These are phyloP conservation scores for Gyromitra esculenta DNA, from an alignment of 2,329 filamentous ascomycete species.

Conservation along the genomic window DNA sequence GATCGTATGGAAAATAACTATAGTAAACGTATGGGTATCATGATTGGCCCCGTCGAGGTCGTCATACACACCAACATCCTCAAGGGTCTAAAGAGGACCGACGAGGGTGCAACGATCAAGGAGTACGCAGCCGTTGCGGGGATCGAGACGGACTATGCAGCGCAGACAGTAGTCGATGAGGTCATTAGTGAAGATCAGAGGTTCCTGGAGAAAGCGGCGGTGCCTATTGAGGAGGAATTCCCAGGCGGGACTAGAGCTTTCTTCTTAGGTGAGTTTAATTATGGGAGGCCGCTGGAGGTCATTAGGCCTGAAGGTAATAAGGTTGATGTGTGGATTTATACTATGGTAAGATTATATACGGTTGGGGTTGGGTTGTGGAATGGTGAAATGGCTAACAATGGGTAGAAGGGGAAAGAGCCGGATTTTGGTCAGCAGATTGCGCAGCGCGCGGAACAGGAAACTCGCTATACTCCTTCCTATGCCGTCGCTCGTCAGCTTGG, in stretches of 20 bases:
- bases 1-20: conserved; percentile 85
- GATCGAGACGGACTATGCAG: conserved; percentile 87
- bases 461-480: conserved; percentile 85
- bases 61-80: conserved; percentile 93
- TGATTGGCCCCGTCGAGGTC: conserved; percentile 86
- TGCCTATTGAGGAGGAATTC: conserved; percentile 91
- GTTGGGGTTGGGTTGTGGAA: background rate
- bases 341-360: conserved; percentile 61
- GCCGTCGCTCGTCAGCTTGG: conserved; percentile 83
- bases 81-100: conserved; percentile 87
- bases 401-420: conserved; percentile 72
- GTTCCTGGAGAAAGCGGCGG: conserved; percentile 87
- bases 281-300: conserved; percentile 88
- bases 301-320: conserved; percentile 77
- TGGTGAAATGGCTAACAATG: conserved; percentile 27
- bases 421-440: conserved; percentile 85
- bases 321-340: conserved; percentile 80
- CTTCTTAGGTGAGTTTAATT: conserved; percentile 92
- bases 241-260: conserved; percentile 84
- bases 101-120: conserved; percentile 89
- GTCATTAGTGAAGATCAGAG: conserved; percentile 91
- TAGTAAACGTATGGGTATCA: conserved; percentile 87
- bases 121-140: conserved; percentile 89
- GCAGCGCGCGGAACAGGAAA: conserved; percentile 72
- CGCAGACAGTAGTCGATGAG: conserved; percentile 87